phyloP scores from a whole-genome alignment of 169 alveolate species.

The Eimeria brunetti region DNA sequence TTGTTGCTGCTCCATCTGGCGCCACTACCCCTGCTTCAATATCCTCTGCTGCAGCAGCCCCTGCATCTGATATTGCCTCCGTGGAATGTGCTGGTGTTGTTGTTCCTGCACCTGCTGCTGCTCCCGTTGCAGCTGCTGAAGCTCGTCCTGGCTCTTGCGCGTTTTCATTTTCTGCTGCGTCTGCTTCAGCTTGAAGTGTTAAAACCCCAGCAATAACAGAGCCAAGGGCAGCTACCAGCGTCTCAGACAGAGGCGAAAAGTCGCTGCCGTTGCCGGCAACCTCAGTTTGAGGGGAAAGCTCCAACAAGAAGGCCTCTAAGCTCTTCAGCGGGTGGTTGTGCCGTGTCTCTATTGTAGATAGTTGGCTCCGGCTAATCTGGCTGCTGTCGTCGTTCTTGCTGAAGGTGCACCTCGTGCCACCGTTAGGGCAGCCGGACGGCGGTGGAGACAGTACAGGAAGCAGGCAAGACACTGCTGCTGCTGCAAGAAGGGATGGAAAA shows the following conservation, averaged over 20 bases:
- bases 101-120: background rate
- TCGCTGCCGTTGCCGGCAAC: background rate
- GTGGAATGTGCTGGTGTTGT: background rate
- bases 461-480: constrained; percentile 52
- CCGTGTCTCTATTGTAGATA: background rate
- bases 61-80: background rate
- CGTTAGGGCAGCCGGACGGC: background rate
- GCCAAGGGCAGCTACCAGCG: constrained; percentile 12
- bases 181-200: background rate
- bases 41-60: background rate
- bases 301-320: constrained; percentile 45
- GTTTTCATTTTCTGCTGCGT: background rate
- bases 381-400: constrained; percentile 14
- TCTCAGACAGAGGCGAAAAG: background rate
- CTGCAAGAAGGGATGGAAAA: constrained; percentile 31
- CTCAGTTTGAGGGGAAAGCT: constrained; percentile 14
- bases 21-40: constrained; percentile 1
- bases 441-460: constrained; percentile 9
- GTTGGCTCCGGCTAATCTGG: constrained; percentile 3
- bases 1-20: background rate
- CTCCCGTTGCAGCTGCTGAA: background rate
- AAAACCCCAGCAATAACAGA: constrained; percentile 26
- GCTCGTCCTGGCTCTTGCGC: background rate
- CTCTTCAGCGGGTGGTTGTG: constrained; percentile 37
- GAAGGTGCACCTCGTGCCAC: constrained; percentile 43